Base-by-base conservation (phyloP, 1,284 basidiomycete species). In the Anthracocystis walkeri region DNA sequence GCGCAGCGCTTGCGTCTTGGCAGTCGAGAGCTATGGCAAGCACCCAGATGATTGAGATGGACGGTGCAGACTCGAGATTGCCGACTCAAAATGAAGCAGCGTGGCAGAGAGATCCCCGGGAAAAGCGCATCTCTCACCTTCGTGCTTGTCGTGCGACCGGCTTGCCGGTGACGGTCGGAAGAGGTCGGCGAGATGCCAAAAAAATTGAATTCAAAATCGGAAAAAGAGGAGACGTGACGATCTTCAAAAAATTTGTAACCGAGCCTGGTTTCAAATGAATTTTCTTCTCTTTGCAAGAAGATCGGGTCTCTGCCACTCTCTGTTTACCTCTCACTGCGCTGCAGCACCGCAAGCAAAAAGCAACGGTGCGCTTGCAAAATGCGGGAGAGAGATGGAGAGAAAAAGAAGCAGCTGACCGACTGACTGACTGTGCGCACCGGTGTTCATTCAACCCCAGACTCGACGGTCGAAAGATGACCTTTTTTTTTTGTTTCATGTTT, bases 81-180 rank as follows among this genome's bases (percentile, higher is more conserved):
- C 50, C 50, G 29, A 33, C 48, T 31, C 20, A 20, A 21, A 48
- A 8, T 7, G 14, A 7, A 18, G 25, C 45, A 44, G 48, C 29
- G 20, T 35, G 49, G 49, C 27, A 20, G 25, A 10, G 54, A 63
- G 60, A 57, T 55, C 23, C 8, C 54, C 54, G 53, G 48, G 20
- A 40, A 25, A 41, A n/a, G 33, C 33, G 33, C 3, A n/a, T n/a
- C n/a, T 31, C 29, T 29, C 29, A 29, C 14, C n/a, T 33, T n/a
- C n/a, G n/a, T n/a, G n/a, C 11, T 42, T 41, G 31, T 21, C 51
- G n/a, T 7, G 41, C 41, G 41, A 42, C 40, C n/a, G 18, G 41
- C n/a, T 48, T 18, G 29, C 35, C 50, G 46, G 50, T 64, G 49
- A 58, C 55, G 50, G 58, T 67, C 56, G 65, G 65, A 58, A 62